Base-by-base conservation (phyloP, 352 stramenopile species). In the Phytophthora fragariae region DNA sequence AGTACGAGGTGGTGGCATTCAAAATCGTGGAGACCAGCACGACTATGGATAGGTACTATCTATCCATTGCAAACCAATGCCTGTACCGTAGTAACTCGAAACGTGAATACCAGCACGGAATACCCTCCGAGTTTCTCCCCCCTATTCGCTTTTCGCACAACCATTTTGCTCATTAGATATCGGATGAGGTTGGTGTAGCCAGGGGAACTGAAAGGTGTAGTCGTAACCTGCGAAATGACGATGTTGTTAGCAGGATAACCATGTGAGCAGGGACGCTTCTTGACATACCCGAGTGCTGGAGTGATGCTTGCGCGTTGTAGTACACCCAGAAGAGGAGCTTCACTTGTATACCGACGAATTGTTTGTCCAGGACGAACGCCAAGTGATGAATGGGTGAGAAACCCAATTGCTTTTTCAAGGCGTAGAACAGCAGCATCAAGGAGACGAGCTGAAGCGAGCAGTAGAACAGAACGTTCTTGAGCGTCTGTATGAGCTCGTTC, bases 311-410 rank as follows among this genome's bases (percentile, higher is more conserved):
- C 12, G 77, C 55, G 14, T 71, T 68, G 57, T 76, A 79, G 8
- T 76, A 59, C 7, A 87, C 67, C 80, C 80, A 86, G 50, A 81
- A 68, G 11, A 77, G 19, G 31, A 88, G 56, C 64, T 81, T 85
- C 44, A 53, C 19, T 39, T 81, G 80, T 11, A 84, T 54, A 6
- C 77, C 57, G 8, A 29, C 49, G 35, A 57, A 67, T 27, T 88
- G 75, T 24, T 68, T 75, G 3, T 74, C 61, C 17, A 88, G 59
- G n/a, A 87, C 73, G 27, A 90, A 88, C 9, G 72, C 69, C 7
- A 84, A 35, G 39, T 83, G 77, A 10, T 60, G 52, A 31, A 81
- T 66, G 0, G 71, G 50, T 3, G 73, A 82, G 5, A 85, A 44
- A 2, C 61, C 52, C 27, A 87, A 55, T 53, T 79, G 74, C 49